phyloP scores from a whole-genome alignment of 2,329 filamentous ascomycete species.

The Aspergillus sp. region DNA sequence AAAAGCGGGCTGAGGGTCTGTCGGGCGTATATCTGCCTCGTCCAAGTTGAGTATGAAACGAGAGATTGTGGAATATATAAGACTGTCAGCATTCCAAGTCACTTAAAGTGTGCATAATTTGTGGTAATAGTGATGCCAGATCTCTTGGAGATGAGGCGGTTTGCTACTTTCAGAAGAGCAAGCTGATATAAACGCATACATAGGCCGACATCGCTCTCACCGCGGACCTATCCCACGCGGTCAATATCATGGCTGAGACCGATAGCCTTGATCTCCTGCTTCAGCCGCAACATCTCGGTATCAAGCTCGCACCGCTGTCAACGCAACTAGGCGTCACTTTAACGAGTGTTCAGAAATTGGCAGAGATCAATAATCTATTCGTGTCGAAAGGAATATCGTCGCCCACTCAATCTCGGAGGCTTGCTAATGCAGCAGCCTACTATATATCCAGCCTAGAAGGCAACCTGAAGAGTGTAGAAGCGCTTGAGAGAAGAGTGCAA shows the following conservation, averaged over 20 bases:
- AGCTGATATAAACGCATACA: neutral
- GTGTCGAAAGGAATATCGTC: neutral
- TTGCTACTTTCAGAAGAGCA: neutral
- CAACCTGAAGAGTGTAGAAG: slow-evolving; percentile 19
- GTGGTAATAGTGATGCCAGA: too few relatives aligned
- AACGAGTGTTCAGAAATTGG: slow-evolving; percentile 15
- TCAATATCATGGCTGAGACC: neutral
- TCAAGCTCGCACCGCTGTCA: slow-evolving; percentile 15
- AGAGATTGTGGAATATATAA: too few relatives aligned
- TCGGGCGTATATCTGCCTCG: too few relatives aligned
- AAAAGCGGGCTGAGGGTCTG: too few relatives aligned
- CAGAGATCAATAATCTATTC: slow-evolving; percentile 16
- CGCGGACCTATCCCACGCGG: slow-evolving; percentile 10
- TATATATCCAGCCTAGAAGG: slow-evolving; percentile 20
- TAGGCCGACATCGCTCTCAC: slow-evolving; percentile 23
- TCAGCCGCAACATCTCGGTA: slow-evolving; percentile 21
- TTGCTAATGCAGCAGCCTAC: slow-evolving; percentile 11
- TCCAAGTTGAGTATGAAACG: too few relatives aligned
- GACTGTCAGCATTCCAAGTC: too few relatives aligned
- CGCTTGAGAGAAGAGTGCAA: slow-evolving; percentile 24
- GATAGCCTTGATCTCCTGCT: slow-evolving; percentile 7
- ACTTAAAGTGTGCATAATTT: too few relatives aligned
- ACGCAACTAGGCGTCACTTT: slow-evolving; percentile 15
- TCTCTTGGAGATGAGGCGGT: too few relatives aligned
- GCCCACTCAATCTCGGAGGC: slow-evolving; percentile 5